Conservation (phyloP, 768 basidiomycete genomes). For the Xerocomellus dryophilus region DNA sequence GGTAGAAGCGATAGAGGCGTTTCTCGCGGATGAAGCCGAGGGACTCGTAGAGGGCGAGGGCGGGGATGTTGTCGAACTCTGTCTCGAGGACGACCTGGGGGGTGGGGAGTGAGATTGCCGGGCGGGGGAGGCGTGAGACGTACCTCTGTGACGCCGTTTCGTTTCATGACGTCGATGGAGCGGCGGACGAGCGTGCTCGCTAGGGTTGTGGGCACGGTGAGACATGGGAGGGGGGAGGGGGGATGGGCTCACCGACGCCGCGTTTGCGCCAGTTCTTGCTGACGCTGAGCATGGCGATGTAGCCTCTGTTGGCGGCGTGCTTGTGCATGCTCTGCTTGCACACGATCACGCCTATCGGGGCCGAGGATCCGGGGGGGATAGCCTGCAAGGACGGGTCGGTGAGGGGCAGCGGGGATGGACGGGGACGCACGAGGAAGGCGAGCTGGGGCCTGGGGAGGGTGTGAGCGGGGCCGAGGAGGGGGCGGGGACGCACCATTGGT, state of each 20-base stretch:
- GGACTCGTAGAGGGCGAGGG: conserved; percentile 84
- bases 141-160: conserved; percentile 83
- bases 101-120: background rate
- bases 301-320: conserved; percentile 76
- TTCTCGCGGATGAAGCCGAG: conserved; percentile 97
- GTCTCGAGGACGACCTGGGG: conserved; percentile 89
- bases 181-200: conserved; percentile 82
- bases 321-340: conserved; percentile 95
- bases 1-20: conserved; percentile 89
- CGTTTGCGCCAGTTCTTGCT: conserved; percentile 79
- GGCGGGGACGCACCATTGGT: conserved; percentile 74
- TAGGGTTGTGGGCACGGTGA: conserved; percentile 32
- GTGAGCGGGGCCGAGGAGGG: background rate
- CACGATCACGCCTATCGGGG: conserved; percentile 87
- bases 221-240: background rate
- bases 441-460: conserved; percentile 71
- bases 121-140: conserved; percentile 22
- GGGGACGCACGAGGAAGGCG: conserved; percentile 61
- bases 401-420: background rate
- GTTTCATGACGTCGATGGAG: conserved; percentile 82
- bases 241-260: conserved; percentile 75
- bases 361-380: conserved; percentile 31
- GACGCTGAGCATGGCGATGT: conserved; percentile 98
- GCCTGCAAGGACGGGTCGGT: conserved; percentile 16
- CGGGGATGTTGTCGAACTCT: conserved; percentile 88